A percentile compares a stretch with the other conserved stretches of the same genome.
phyloP scores from a whole-genome alignment of 1,284 basidiomycete species.

The Tremellales sp. region DNA sequence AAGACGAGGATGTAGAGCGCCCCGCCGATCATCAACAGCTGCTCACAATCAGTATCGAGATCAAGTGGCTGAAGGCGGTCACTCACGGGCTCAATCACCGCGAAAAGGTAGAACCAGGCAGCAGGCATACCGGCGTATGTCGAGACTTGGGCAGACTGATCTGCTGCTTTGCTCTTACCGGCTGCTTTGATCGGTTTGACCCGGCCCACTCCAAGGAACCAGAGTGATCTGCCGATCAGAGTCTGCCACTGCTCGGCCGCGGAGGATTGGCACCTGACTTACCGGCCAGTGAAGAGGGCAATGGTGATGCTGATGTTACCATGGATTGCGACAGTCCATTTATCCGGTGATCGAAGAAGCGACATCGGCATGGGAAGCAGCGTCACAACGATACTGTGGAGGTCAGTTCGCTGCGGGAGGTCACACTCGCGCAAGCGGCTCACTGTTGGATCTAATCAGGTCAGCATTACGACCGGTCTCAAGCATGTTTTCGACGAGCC shows the following conservation, averaged over 20 bases:
- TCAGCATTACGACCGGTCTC: neutral
- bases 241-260: neutral
- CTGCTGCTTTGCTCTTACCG: neutral
- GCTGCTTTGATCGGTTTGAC: neutral
- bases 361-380: neutral
- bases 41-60: neutral
- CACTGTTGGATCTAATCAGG: neutral
- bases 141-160: too few species aligned
- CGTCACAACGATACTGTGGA: neutral
- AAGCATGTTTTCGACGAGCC: neutral
- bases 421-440: neutral
- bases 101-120: neutral
- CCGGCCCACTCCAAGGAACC: neutral
- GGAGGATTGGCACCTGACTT: too few species aligned
- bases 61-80: neutral
- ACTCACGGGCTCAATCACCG: neutral
- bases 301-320: conserved; percentile 1
- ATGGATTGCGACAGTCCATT: neutral
- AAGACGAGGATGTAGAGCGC: neutral
- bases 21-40: neutral
- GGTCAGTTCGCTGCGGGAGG: neutral
- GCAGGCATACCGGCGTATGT: neutral
- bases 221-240: neutral
- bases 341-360: neutral
- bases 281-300: neutral